Conservation (phyloP, 495 filamentous ascomycete species). For the Aspergillus nanangensis region DNA sequence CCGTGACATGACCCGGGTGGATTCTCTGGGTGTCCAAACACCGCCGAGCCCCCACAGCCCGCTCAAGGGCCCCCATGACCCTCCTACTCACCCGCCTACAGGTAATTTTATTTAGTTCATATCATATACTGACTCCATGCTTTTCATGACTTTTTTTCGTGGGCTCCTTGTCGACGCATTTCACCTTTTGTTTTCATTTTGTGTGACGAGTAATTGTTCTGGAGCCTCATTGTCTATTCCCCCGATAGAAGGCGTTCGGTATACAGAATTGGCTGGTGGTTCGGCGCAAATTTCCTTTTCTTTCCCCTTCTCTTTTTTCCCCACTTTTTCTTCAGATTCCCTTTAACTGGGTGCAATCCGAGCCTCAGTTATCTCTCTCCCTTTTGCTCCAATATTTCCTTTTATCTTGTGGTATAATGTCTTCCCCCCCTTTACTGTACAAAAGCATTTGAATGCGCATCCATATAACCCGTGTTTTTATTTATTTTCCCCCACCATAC, state of each 20-base stretch:
- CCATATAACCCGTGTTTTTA: no score
- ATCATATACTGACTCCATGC: conserved; percentile 28
- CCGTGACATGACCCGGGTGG: conserved; percentile 79
- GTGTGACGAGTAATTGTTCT: conserved; percentile 32
- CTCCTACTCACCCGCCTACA: conserved; percentile 31
- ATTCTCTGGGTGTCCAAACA: conserved; percentile 52
- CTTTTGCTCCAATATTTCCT: no score
- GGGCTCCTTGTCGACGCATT: conserved; percentile 18
- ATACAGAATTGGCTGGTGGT: conserved; percentile 29
- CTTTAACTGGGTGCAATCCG: no score
- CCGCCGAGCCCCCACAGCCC: conserved; percentile 28
- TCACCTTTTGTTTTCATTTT: conserved; percentile 25
- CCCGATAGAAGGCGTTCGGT: conserved; percentile 48
- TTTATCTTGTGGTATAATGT: conserved; percentile 19
- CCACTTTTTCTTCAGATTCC: conserved; percentile 4
- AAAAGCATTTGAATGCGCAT: conserved; percentile 31
- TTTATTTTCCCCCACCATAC: no score
- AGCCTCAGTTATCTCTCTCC: no score
- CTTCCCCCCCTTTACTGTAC: conserved; percentile 27
- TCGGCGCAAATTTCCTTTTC: conserved; percentile 24
- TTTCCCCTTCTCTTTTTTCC: not conserved
- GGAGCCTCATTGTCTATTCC: conserved; percentile 32
- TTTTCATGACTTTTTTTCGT: conserved; percentile 28
- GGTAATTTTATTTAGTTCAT: conserved; percentile 18
- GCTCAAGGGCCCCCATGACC: conserved; percentile 33